Conservation (phyloP, 2,329 filamentous ascomycete genomes). For the Monilinia laxa region DNA sequence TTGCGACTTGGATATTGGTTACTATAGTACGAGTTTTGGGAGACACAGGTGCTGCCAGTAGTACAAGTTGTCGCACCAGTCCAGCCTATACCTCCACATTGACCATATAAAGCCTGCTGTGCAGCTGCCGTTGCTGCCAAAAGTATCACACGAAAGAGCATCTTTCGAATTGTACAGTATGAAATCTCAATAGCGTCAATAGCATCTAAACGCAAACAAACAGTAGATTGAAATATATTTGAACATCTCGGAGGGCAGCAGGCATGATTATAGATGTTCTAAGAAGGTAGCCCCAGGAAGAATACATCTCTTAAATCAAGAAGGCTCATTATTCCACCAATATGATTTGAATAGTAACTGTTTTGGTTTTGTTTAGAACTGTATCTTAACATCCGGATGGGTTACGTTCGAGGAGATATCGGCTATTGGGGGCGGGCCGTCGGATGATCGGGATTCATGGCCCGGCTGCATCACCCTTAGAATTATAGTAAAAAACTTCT, state of each 20-base stretch:
- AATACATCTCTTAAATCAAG: background rate
- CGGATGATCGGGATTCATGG: no score
- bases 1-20: background rate
- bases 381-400: no score
- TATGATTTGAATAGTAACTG: background rate
- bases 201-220: background rate
- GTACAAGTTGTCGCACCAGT: conserved; percentile 29
- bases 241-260: background rate
- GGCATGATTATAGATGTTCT: background rate
- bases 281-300: background rate
- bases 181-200: no score
- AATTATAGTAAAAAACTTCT: no score
- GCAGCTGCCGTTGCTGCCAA: background rate
- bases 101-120: conserved; percentile 25
- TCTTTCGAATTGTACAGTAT: background rate
- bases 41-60: conserved; percentile 25
- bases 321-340: background rate
- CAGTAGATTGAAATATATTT: no score
- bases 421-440: no score
- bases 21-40: conserved; percentile 27
- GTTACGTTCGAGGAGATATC: no score
- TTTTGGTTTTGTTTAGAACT: no score
- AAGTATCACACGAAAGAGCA: background rate
- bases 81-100: conserved; percentile 33
- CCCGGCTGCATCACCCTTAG: no score